phyloP scores from a whole-genome alignment of 2,329 filamentous ascomycete species.

The Trichoderma harzianum region DNA sequence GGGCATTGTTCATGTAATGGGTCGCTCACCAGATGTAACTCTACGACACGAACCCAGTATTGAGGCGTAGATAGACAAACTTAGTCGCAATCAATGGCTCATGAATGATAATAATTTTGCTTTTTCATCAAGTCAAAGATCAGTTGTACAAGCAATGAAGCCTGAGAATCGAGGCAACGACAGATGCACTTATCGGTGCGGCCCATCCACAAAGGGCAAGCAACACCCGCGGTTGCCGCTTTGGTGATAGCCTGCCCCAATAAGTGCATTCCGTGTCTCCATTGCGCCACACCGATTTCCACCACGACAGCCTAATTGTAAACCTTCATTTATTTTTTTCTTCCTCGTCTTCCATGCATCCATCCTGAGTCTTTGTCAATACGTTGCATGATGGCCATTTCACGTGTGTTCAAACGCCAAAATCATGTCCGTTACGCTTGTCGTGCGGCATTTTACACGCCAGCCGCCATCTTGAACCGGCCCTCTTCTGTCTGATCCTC shows the following conservation, averaged over 20 bases:
- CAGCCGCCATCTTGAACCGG: background rate
- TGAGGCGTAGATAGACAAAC: background rate
- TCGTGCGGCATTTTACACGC: background rate
- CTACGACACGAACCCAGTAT: background rate
- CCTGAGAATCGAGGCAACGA: background rate
- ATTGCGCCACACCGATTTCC: background rate
- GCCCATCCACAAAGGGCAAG: background rate
- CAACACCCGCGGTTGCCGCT: background rate
- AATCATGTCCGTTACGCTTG: background rate
- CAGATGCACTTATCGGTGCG: background rate
- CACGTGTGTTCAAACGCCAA: background rate
- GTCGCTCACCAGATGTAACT: background rate
- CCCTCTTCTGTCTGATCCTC: background rate
- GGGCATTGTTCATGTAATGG: background rate
- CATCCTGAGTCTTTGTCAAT: background rate
- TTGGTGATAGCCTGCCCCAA: conserved; percentile 1
- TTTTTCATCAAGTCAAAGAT: background rate
- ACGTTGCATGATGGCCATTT: background rate
- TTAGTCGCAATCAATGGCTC: background rate
- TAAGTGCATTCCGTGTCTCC: background rate
- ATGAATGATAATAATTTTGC: background rate
- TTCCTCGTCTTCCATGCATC: background rate
- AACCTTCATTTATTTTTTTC: background rate
- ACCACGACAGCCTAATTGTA: background rate
- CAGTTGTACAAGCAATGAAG: background rate